A percentile compares a stretch with the other conserved stretches of the same genome.
Evolutionary conservation across 73 alveolate species (phyloP).

Genomic region (Symbiodinium natans): DNA sequence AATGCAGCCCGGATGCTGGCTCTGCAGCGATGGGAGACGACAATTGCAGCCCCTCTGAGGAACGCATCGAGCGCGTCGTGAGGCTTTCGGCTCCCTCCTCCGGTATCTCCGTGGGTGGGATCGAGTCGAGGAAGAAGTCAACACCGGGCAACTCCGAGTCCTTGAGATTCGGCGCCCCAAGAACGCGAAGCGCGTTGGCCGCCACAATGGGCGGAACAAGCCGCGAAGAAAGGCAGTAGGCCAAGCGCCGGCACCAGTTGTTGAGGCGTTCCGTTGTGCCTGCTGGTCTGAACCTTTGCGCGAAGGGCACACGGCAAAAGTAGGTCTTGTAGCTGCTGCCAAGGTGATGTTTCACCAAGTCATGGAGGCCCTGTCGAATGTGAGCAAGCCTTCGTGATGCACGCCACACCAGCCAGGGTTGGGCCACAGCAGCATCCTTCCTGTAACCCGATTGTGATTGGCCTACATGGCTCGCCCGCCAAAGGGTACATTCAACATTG

Average conservation of each 20-base stretch:
- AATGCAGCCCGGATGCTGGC: neutral
- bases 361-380: slow-evolving; percentile 45
- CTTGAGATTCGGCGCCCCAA: slow-evolving; percentile 77
- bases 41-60: neutral
- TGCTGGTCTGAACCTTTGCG: slow-evolving; percentile 40
- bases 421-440: neutral
- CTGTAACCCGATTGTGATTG: neutral
- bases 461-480: slow-evolving; percentile 26
- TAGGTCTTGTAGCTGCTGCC: slow-evolving; percentile 81
- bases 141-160: neutral
- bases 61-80: neutral
- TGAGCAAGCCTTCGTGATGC: slow-evolving; percentile 52
- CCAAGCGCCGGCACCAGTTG: slow-evolving; percentile 50
- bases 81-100: slow-evolving; percentile 11
- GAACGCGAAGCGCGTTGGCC: slow-evolving; percentile 40
- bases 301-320: slow-evolving; percentile 80
- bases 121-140: neutral
- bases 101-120: neutral
- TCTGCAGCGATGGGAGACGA: neutral
- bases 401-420: slow-evolving; percentile 56
- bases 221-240: slow-evolving; percentile 37
- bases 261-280: slow-evolving; percentile 68
- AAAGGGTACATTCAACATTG: slow-evolving; percentile 20
- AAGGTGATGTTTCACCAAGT: slow-evolving; percentile 52
- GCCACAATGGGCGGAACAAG: slow-evolving; percentile 78